Evolutionary conservation across 1,284 basidiomycete genomes (phyloP).

Genomic region (Amylostereum chailletii): DNA sequence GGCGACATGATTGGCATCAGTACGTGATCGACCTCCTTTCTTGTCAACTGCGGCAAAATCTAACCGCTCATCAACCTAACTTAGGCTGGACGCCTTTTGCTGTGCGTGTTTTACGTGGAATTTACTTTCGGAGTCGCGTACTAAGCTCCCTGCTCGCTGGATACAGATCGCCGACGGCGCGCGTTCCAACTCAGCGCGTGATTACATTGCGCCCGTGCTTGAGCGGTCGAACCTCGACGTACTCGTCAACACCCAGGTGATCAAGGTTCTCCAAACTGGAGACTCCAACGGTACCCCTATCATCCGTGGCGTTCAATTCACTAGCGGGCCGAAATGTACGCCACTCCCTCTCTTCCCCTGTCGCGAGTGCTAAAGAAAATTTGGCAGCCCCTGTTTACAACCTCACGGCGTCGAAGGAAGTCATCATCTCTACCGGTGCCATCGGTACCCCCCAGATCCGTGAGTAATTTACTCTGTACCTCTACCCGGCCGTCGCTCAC

Average conservation of each 20-base stretch:
- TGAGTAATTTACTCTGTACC: too few relatives aligned
- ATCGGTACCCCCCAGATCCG: slow-evolving; percentile 32
- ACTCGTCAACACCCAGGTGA: slow-evolving; percentile 8
- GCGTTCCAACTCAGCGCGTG: neutral
- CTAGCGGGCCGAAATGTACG: neutral
- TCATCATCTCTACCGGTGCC: slow-evolving; percentile 37
- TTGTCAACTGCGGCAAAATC: neutral
- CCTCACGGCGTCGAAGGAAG: slow-evolving; percentile 26
- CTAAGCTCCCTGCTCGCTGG: slow-evolving; percentile 1
- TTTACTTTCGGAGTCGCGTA: neutral
- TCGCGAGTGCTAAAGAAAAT: neutral
- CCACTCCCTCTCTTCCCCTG: neutral
- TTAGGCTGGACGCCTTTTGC: too few relatives aligned
- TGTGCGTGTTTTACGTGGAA: neutral
- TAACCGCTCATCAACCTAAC: too few relatives aligned
- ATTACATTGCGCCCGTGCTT: slow-evolving; percentile 10
- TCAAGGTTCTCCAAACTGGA: slow-evolving; percentile 3
- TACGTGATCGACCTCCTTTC: neutral
- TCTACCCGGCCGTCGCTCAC: too few relatives aligned
- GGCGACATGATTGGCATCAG: slow-evolving; percentile 15
- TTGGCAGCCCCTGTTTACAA: slow-evolving; percentile 2
- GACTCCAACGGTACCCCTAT: neutral
- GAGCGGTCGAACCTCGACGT: slow-evolving; percentile 11
- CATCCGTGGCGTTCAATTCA: neutral
- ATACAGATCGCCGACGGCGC: slow-evolving; percentile 6